Conservation (phyloP, 2,329 filamentous ascomycete genomes). For the Rhynchosporium agropyri region DNA sequence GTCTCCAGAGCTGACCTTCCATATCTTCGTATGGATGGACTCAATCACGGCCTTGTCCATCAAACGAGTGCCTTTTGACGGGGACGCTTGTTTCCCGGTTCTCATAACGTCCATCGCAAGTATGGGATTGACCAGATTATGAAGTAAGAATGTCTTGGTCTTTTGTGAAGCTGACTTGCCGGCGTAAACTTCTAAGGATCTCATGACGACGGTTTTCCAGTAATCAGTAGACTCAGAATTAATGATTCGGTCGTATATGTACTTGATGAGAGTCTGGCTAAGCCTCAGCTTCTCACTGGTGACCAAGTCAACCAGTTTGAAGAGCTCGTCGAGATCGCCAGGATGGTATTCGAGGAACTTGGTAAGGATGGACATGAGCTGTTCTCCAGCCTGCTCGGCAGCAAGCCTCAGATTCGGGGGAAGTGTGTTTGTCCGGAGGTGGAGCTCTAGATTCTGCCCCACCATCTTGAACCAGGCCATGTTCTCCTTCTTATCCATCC, state of each 20-base stretch:
- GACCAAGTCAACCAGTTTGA: slow-evolving; percentile 80
- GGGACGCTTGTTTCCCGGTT: slow-evolving; percentile 64
- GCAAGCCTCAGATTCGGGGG: slow-evolving; percentile 75
- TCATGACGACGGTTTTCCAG: slow-evolving; percentile 78
- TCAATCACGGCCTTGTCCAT: slow-evolving; percentile 89
- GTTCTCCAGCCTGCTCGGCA: slow-evolving; percentile 85
- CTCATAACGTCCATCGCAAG: slow-evolving; percentile 95
- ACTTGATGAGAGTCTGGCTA: slow-evolving; percentile 74
- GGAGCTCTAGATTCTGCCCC: slow-evolving; percentile 77
- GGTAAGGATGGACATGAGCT: slow-evolving; percentile 83
- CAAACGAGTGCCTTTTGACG: slow-evolving; percentile 65
- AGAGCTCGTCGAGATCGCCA: slow-evolving; percentile 79
- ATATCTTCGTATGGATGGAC: slow-evolving; percentile 87
- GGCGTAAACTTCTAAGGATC: slow-evolving; percentile 86
- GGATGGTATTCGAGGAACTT: slow-evolving; percentile 75
- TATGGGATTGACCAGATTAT: slow-evolving; percentile 92
- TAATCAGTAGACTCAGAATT: slow-evolving; percentile 83
- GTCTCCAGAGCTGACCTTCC: slow-evolving; percentile 86
- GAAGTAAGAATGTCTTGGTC: slow-evolving; percentile 90
- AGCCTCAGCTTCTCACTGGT: slow-evolving; percentile 81
- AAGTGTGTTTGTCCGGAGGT: slow-evolving; percentile 70
- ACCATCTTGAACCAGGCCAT: slow-evolving; percentile 63
- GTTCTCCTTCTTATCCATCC: slow-evolving; percentile 70
- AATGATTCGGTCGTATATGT: slow-evolving; percentile 85
- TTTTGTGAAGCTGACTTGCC: slow-evolving; percentile 78